A percentile compares a stretch with the other conserved stretches of the same genome.
Conservation (phyloP, 2,329 filamentous ascomycete species). For the Ophiostoma triangulosporum region DNA sequence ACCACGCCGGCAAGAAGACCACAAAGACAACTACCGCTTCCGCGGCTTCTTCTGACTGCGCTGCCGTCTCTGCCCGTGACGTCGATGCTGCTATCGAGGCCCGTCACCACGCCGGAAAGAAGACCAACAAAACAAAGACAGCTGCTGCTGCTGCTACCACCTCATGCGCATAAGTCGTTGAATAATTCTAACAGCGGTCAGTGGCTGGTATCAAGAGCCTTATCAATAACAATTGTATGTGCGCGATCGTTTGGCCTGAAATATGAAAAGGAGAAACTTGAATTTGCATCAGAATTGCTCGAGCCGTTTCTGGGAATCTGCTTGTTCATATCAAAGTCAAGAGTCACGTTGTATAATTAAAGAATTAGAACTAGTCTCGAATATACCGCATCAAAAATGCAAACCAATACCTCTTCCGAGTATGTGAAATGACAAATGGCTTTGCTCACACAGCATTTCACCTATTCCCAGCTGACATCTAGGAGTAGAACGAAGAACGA, state of each 20-base stretch:
- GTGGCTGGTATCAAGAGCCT: neutral
- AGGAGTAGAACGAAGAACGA: neutral
- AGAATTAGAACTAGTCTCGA: neutral
- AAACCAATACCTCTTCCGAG: neutral
- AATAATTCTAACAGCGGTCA: neutral
- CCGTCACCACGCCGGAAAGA: constrained; percentile 4
- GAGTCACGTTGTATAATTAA: neutral
- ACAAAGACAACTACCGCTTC: neutral
- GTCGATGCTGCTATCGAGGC: neutral
- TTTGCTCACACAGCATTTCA: neutral
- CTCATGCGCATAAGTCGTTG: neutral
- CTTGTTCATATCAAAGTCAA: neutral
- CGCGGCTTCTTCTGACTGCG: neutral
- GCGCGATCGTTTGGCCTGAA: neutral
- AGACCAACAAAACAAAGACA: neutral
- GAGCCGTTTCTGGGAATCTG: neutral
- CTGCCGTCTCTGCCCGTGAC: neutral
- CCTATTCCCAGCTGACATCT: neutral
- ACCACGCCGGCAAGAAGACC: constrained; percentile 4
- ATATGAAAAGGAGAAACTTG: neutral
- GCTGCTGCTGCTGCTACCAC: neutral
- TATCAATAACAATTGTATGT: neutral
- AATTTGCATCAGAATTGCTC: neutral
- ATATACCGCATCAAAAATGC: neutral
- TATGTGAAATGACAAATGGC: neutral